Conservation (phyloP, 352 stramenopile genomes). For the Halophytophthora polymorphica region DNA sequence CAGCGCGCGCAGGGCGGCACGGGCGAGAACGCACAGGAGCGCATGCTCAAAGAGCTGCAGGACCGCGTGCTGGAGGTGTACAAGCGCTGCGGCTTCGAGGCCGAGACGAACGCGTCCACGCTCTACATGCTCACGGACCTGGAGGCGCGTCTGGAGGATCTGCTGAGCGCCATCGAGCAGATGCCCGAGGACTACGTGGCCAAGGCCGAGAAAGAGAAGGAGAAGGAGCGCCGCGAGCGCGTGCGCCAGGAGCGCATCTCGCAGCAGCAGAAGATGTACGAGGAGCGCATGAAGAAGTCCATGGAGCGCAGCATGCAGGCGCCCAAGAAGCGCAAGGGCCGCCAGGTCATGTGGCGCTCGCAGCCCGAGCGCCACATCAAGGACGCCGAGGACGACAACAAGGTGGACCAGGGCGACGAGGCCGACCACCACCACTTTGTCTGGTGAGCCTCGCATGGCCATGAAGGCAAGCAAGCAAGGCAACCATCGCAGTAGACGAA, state of each 20-base stretch:
- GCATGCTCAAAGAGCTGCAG: slow-evolving; percentile 87
- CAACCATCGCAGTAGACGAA: too few relatives aligned
- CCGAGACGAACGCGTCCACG: slow-evolving; percentile 88
- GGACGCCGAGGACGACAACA: slow-evolving; percentile 74
- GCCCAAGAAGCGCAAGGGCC: slow-evolving; percentile 90
- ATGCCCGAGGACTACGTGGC: slow-evolving; percentile 94
- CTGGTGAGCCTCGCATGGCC: slow-evolving; percentile 52
- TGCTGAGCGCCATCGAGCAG: slow-evolving; percentile 88
- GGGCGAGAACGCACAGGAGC: slow-evolving; percentile 86
- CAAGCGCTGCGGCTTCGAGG: slow-evolving; percentile 91
- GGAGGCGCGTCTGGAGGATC: slow-evolving; percentile 88
- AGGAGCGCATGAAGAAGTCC: slow-evolving; percentile 92
- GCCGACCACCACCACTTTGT: slow-evolving; percentile 84
- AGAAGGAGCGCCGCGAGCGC: slow-evolving; percentile 91
- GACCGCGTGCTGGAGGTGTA: slow-evolving; percentile 89
- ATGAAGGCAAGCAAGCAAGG: not conserved
- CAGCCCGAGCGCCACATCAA: slow-evolving; percentile 76
- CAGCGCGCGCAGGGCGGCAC: slow-evolving; percentile 63
- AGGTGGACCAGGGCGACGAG: slow-evolving; percentile 78
- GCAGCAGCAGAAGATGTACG: slow-evolving; percentile 92
- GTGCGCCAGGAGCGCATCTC: slow-evolving; percentile 90
- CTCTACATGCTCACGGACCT: slow-evolving; percentile 94
- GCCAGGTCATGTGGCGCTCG: slow-evolving; percentile 92
- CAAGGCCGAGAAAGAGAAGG: slow-evolving; percentile 94
- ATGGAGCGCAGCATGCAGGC: slow-evolving; percentile 93